Conservation (phyloP, 768 basidiomycete species). For the Leccinum variicolor region DNA sequence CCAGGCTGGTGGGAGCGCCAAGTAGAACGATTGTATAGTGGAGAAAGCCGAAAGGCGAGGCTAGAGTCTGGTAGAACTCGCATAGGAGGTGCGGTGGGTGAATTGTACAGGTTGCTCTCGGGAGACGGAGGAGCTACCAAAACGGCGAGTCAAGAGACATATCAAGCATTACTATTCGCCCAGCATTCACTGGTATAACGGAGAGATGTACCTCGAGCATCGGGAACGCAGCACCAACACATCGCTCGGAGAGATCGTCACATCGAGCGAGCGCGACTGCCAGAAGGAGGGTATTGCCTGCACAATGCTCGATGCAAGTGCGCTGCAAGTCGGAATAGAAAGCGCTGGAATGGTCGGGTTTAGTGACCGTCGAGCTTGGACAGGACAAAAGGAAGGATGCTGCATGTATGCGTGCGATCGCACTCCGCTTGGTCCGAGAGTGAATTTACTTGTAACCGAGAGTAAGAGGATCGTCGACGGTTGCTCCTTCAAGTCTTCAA, state of each 20-base stretch:
- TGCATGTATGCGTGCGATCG: slow-evolving; percentile 1
- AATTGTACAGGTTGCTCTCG: not conserved
- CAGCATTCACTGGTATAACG: not conserved
- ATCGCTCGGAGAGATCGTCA: not conserved
- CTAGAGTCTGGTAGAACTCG: not conserved
- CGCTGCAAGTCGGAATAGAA: not conserved
- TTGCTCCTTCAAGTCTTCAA: not conserved
- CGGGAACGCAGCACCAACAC: not conserved
- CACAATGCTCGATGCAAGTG: not conserved
- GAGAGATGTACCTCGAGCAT: not conserved
- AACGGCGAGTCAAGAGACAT: not conserved
- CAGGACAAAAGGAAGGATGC: not conserved
- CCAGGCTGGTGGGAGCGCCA: not conserved
- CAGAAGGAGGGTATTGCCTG: not conserved
- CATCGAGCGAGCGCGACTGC: not conserved
- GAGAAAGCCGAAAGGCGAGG: not conserved
- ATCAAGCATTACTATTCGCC: not conserved
- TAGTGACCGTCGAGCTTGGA: not conserved
- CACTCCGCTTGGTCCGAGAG: not conserved
- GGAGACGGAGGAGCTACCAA: not conserved
- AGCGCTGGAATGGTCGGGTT: not conserved
- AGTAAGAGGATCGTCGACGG: not conserved
- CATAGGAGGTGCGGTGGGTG: not conserved
- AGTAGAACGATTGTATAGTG: not conserved
- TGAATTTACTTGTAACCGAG: not conserved